Conservation (phyloP, 768 basidiomycete species). For the Clitopilus passeckerianus region DNA sequence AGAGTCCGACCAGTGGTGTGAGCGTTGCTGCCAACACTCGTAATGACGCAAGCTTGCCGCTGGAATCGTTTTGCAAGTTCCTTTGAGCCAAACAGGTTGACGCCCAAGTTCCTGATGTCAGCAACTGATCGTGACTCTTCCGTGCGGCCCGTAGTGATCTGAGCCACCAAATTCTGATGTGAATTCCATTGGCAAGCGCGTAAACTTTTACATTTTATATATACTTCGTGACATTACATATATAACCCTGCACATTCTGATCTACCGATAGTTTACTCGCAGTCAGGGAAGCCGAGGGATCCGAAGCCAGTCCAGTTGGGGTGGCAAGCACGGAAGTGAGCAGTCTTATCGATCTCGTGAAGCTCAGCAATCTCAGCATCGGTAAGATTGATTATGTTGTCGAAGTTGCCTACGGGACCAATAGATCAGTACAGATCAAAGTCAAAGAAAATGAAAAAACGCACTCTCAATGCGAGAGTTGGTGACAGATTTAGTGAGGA, state of each 20-base stretch:
- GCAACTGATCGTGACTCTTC: too few relatives aligned
- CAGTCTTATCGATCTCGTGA: conserved; percentile 52
- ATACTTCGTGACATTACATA: not conserved
- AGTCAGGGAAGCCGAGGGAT: conserved; percentile 55
- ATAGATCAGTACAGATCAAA: not conserved
- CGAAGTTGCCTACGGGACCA: conserved; percentile 39
- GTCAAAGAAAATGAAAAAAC: not conserved
- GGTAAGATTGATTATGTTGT: conserved; percentile 53
- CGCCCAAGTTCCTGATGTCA: too few relatives aligned
- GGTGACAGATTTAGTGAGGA: conserved; percentile 72
- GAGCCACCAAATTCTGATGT: too few relatives aligned
- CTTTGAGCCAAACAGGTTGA: too few relatives aligned
- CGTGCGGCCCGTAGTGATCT: too few relatives aligned
- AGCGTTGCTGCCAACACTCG: too few relatives aligned
- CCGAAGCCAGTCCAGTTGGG: conserved; percentile 65
- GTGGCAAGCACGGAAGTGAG: conserved; percentile 61
- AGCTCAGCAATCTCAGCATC: conserved; percentile 58
- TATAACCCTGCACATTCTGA: not conserved
- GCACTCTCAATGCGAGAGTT: conserved; percentile 52
- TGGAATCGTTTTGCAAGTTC: too few relatives aligned
- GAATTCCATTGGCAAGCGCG: too few relatives aligned
- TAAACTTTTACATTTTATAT: not conserved
- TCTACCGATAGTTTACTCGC: conserved; percentile 21
- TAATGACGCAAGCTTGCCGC: too few relatives aligned
- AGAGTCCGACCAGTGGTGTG: too few relatives aligned